Conservation (phyloP, 176 grass and related monocot genomes). For the Dendrocalamus sinicus region DNA sequence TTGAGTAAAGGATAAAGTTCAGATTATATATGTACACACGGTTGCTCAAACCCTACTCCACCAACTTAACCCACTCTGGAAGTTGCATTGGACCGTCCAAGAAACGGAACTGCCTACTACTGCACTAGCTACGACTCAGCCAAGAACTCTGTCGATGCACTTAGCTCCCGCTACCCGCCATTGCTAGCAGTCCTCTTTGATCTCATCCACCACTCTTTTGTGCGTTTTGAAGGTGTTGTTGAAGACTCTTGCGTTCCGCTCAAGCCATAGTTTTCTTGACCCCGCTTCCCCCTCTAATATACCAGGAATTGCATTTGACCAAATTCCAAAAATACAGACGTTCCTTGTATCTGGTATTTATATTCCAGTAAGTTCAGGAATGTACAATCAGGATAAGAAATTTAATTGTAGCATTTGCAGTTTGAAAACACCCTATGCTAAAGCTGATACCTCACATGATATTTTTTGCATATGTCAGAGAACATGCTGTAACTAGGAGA, state of each 20-base stretch:
- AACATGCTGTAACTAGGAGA: no score
- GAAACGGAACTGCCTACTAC: not conserved
- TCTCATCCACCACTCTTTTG: not conserved
- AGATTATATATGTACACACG: not conserved
- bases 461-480: no score
- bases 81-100: not conserved
- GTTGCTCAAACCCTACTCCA: not conserved
- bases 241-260: not conserved
- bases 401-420: not conserved
- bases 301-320: not conserved
- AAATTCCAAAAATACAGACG: not conserved
- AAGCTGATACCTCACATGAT: not conserved
- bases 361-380: not conserved
- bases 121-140: not conserved
- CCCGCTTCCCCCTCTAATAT: no score
- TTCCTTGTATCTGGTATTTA: not conserved
- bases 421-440: conserved; percentile 20
- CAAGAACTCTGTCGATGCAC: not conserved
- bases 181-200: not conserved
- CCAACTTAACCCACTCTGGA: not conserved
- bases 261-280: not conserved
- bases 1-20: not conserved
- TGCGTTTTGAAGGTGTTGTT: not conserved
- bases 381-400: not conserved
- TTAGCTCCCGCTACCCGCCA: not conserved